phyloP scores from a whole-genome alignment of 2,329 filamentous ascomycete genomes.

The Zymoseptoria brevis region DNA sequence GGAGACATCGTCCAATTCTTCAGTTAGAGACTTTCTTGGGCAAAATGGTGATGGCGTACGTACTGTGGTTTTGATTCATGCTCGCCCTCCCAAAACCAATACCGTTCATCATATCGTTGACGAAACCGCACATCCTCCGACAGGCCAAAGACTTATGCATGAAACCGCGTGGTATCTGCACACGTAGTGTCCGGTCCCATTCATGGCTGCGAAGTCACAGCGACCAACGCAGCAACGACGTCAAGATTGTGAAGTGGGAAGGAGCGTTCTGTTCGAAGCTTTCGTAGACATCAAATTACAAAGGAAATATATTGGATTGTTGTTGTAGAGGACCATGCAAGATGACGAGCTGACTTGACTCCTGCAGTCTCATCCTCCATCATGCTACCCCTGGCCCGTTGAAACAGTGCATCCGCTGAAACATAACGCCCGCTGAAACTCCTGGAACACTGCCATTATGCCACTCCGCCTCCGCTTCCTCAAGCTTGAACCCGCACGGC shows the following conservation, averaged over 20 bases:
- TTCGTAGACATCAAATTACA: not conserved
- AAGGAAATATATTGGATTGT: not conserved
- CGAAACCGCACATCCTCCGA: not conserved
- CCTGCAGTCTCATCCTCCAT: not conserved
- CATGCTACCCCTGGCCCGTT: not conserved
- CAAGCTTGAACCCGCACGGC: not conserved
- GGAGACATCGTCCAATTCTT: not conserved
- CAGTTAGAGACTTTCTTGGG: not conserved
- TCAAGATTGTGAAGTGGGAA: not conserved
- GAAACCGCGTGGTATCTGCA: not conserved
- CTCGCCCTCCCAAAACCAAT: not conserved
- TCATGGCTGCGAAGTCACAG: no score
- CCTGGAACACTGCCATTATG: not conserved
- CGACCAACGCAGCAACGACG: no score
- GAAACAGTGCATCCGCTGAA: not conserved
- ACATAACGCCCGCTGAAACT: not conserved
- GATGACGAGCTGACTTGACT: not conserved
- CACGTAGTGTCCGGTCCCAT: not conserved
- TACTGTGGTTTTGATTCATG: not conserved
- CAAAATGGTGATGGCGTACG: not conserved
- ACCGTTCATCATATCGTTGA: not conserved
- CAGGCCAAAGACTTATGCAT: not conserved
- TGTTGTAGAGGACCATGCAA: not conserved
- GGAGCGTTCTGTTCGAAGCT: not conserved
- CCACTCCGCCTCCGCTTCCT: not conserved